Evolutionary conservation across 352 stramenopile species (phyloP).

Genomic region (Phytophthora colocasiae): DNA sequence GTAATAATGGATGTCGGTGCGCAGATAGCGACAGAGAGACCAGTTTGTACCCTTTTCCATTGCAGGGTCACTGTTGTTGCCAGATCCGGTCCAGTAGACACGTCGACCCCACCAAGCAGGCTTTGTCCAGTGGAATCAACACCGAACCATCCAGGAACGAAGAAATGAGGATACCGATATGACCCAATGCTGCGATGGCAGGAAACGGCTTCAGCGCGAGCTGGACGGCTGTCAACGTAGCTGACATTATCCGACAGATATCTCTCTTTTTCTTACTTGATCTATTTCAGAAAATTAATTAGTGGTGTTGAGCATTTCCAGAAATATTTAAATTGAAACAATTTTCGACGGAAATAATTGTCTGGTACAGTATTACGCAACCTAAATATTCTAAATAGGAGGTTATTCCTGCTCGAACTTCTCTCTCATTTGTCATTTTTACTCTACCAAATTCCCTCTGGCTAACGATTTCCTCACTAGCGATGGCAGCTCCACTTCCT

Average conservation of each 20-base stretch:
- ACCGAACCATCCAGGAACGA: constrained; percentile 19
- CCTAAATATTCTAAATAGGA: not conserved
- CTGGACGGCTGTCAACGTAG: constrained; percentile 1
- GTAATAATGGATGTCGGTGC: constrained; percentile 18
- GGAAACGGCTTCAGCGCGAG: constrained; percentile 8
- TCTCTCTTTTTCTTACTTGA: too few relatives aligned
- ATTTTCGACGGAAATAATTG: too few relatives aligned
- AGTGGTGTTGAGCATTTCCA: too few relatives aligned
- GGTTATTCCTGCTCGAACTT: not conserved
- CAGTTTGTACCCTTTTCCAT: constrained; percentile 2
- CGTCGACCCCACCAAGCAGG: constrained; percentile 7
- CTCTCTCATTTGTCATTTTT: constrained; percentile 15
- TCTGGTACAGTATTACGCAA: too few relatives aligned
- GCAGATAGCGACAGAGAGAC: constrained; percentile 16
- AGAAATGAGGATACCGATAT: constrained; percentile 16
- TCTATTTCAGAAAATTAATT: too few relatives aligned
- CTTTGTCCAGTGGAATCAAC: constrained; percentile 17
- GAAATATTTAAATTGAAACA: too few relatives aligned
- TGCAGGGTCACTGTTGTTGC: constrained; percentile 13
- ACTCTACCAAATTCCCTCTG: not conserved
- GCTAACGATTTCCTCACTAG: constrained; percentile 10
- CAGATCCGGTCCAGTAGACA: constrained; percentile 25
- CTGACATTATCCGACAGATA: too few relatives aligned
- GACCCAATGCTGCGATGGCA: constrained; percentile 5
- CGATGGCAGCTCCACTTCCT: constrained; percentile 16